Evolutionary conservation across 2,329 filamentous ascomycete genomes (phyloP).

Genomic region (Lomentospora prolificans): DNA sequence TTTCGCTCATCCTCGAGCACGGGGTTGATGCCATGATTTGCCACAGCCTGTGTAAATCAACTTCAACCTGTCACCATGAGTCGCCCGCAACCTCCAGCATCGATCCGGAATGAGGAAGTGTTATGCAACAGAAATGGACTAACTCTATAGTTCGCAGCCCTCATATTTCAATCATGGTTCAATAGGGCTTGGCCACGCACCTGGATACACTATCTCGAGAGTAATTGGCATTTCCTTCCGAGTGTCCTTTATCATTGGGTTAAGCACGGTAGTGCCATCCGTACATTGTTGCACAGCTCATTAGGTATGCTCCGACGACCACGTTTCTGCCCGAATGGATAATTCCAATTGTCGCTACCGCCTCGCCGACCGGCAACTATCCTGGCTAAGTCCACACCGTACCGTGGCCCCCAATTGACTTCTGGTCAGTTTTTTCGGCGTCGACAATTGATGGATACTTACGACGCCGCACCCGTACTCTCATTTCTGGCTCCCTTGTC

Average conservation of each 20-base stretch:
- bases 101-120: not conserved
- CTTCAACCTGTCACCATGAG: not conserved
- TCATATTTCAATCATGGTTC: too few species aligned
- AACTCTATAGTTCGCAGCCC: too few species aligned
- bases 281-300: not conserved
- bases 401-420: not conserved
- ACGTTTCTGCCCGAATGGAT: constrained; percentile 2
- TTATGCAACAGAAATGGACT: not conserved
- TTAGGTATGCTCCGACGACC: not conserved
- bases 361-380: not conserved
- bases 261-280: not conserved
- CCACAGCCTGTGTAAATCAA: not conserved
- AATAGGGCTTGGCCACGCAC: constrained; percentile 2
- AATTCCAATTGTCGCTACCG: not conserved
- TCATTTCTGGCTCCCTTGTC: not conserved
- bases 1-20: not conserved
- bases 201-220: not conserved
- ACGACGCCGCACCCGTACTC: not conserved
- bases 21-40: not conserved
- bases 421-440: too few species aligned
- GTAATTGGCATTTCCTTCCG: constrained; percentile 1
- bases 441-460: too few species aligned
- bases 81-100: not conserved
- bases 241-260: not conserved
- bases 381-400: not conserved